Conservation (phyloP, 805 yeast genomes). For the Sugiyamaella smithiae region DNA sequence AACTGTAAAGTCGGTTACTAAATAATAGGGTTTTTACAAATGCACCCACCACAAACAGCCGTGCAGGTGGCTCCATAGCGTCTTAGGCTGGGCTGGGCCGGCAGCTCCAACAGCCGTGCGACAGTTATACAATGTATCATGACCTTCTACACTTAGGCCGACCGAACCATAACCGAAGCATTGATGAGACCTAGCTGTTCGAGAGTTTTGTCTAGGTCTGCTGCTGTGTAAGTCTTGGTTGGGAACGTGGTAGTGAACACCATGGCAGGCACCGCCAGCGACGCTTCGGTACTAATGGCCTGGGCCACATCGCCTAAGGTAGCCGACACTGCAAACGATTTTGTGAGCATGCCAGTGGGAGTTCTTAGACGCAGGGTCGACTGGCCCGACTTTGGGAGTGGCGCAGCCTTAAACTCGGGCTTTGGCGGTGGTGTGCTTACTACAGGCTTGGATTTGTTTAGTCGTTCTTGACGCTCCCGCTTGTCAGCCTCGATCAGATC, state of each 20-base stretch:
- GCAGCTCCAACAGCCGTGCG: no score
- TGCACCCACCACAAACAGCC: no score
- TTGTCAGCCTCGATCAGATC: constrained; percentile 37
- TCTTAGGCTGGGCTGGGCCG: no score
- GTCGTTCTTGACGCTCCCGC: constrained; percentile 27
- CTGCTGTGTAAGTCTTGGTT: constrained; percentile 22
- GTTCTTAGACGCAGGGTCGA: constrained; percentile 27
- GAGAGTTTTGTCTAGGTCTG: constrained; percentile 28
- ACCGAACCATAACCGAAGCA: constrained; percentile 29
- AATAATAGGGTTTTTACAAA: no score
- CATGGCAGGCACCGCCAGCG: constrained; percentile 21
- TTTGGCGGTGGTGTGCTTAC: neutral
- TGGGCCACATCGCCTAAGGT: constrained; percentile 31
- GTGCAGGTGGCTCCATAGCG: no score
- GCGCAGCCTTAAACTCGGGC: neutral
- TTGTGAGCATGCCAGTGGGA: constrained; percentile 25
- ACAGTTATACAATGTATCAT: no score
- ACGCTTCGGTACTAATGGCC: constrained; percentile 25
- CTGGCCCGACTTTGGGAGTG: constrained; percentile 24
- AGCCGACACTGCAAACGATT: constrained; percentile 28
- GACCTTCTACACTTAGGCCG: no score
- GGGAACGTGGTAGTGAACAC: constrained; percentile 34
- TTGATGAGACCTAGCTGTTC: constrained; percentile 34
- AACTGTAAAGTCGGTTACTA: neutral
- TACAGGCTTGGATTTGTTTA: constrained; percentile 8